These are phyloP conservation scores for Scytalidium sp. DNA, from an alignment of 2,329 filamentous ascomycete species.

Conservation along the genomic window DNA sequence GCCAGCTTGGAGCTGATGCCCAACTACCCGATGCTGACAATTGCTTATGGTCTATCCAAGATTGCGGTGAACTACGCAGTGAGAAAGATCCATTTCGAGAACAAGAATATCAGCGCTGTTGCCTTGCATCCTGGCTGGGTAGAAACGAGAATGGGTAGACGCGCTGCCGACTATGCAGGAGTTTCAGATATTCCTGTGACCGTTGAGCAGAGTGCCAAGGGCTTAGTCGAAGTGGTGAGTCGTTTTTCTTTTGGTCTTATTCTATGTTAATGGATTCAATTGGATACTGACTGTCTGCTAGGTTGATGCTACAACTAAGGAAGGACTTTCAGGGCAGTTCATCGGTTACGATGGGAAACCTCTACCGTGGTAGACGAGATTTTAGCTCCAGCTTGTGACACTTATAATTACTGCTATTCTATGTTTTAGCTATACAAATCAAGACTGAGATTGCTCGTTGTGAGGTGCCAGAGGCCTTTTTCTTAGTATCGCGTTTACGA, in stretches of 20 bases:
- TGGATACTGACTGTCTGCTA: slow-evolving; percentile 4
- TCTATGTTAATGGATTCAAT: neutral
- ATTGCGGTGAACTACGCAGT: slow-evolving; percentile 27
- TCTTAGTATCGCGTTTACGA: no score
- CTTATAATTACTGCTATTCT: no score
- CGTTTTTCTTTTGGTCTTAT: no score
- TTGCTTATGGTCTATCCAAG: slow-evolving; percentile 42
- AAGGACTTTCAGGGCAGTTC: slow-evolving; percentile 19
- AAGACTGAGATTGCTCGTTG: no score
- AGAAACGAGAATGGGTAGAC: slow-evolving; percentile 36
- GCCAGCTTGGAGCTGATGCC: slow-evolving; percentile 13
- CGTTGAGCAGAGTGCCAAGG: slow-evolving; percentile 29
- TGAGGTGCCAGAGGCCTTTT: no score
- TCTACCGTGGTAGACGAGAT: neutral
- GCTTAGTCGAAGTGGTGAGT: slow-evolving; percentile 22
- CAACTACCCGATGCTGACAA: slow-evolving; percentile 9
- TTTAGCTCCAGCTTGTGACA: no score
- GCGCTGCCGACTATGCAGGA: slow-evolving; percentile 21
- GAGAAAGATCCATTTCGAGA: slow-evolving; percentile 28
- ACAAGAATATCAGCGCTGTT: slow-evolving; percentile 29
- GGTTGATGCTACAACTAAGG: slow-evolving; percentile 35
- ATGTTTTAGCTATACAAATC: no score
- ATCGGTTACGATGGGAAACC: neutral
- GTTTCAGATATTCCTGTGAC: slow-evolving; percentile 28
- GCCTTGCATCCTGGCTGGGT: slow-evolving; percentile 20